Evolutionary conservation across 169 alveolate genomes (phyloP).

Genomic region (Cryptosporidium sp.): DNA sequence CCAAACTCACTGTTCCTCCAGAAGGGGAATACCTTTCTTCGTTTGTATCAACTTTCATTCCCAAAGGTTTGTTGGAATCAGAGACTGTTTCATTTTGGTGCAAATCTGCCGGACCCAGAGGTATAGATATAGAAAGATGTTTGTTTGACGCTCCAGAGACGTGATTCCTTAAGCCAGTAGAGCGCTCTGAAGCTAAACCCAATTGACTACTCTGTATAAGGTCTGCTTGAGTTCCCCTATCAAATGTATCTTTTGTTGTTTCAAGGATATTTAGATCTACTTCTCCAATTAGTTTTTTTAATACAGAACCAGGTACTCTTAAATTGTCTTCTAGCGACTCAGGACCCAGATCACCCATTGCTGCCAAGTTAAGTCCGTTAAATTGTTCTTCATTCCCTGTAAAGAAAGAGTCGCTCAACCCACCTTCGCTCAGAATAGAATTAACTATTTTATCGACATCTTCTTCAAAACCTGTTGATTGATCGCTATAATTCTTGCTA

Average conservation of each 20-base stretch:
- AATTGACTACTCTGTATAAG: background rate
- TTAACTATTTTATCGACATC: slow-evolving; percentile 62
- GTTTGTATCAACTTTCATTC: background rate
- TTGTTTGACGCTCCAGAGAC: slow-evolving; percentile 1
- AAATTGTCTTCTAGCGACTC: slow-evolving; percentile 3
- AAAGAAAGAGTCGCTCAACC: slow-evolving; percentile 27
- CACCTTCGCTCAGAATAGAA: slow-evolving; percentile 38
- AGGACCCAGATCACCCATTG: slow-evolving; percentile 8
- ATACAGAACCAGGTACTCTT: background rate
- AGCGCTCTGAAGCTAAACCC: background rate
- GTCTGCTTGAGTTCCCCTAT: slow-evolving; percentile 62
- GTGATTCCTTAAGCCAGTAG: background rate
- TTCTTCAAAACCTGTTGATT: background rate
- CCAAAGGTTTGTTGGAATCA: background rate
- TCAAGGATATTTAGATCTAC: slow-evolving; percentile 59
- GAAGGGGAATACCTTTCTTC: slow-evolving; percentile 5
- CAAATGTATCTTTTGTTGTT: slow-evolving; percentile 45
- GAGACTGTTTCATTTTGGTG: slow-evolving; percentile 11
- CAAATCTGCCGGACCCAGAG: background rate
- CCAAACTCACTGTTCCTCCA: background rate
- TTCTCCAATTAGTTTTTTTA: slow-evolving; percentile 11
- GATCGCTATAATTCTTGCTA: background rate
- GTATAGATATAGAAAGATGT: slow-evolving; percentile 26
- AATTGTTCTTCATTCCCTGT: slow-evolving; percentile 37
- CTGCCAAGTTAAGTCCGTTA: slow-evolving; percentile 1